Evolutionary conservation across 148 eudicot species (phyloP).

Genomic region (Diospyros kaki): DNA sequence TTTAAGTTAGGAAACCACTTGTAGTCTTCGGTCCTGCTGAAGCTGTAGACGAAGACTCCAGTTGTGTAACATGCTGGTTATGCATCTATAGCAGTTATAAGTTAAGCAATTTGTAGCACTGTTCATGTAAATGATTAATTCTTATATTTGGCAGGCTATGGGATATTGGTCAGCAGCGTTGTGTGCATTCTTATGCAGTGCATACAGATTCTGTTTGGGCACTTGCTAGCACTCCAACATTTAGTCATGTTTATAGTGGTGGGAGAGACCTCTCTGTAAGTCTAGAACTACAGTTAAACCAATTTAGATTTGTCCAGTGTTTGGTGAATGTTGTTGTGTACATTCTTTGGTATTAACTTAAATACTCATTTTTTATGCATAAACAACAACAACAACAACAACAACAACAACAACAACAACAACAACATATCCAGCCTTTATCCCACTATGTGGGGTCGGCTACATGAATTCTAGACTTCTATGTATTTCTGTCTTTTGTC

Average conservation of each 20-base stretch:
- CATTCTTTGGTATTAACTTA: neutral
- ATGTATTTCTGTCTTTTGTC: too few relatives aligned
- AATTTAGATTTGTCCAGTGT: neutral
- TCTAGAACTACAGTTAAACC: constrained; percentile 5
- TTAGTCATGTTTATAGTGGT: constrained; percentile 97
- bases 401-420: too few relatives aligned
- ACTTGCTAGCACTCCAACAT: constrained; percentile 84
- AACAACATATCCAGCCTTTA: too few relatives aligned
- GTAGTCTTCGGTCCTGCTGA: neutral
- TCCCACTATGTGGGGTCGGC: too few relatives aligned
- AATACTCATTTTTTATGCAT: constrained; percentile 14
- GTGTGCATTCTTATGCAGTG: constrained; percentile 97
- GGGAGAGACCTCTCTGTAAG: constrained; percentile 97
- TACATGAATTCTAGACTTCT: too few relatives aligned
- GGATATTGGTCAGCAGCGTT: constrained; percentile 99
- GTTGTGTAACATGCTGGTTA: neutral
- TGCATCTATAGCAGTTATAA: neutral
- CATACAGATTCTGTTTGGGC: constrained; percentile 99
- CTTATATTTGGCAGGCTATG: constrained; percentile 48
- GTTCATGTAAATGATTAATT: neutral
- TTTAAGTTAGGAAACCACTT: neutral
- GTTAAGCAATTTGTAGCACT: neutral
- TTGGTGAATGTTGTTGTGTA: constrained; percentile 1
- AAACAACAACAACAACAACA: too few relatives aligned
- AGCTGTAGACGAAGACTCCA: neutral